A percentile compares a stretch with the other conserved stretches of the same genome.
phyloP scores from a whole-genome alignment of 2,329 filamentous ascomycete genomes.

The Hypoxylon sp. region DNA sequence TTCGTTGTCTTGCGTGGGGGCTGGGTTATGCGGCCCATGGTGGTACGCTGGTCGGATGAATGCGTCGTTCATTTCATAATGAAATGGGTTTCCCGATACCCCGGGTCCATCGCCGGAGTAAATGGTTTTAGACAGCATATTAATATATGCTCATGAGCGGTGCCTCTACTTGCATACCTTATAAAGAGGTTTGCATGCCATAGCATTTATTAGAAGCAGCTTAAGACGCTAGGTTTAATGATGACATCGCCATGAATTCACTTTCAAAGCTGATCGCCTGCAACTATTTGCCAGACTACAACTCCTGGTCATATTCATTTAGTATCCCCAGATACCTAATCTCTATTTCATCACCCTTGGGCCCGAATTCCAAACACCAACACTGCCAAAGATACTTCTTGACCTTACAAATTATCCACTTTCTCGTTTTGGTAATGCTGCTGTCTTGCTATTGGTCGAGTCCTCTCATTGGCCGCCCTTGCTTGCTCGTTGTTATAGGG shows the following conservation, averaged over 20 bases:
- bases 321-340: background rate
- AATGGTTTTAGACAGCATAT: background rate
- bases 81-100: slow-evolving; percentile 2
- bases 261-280: background rate
- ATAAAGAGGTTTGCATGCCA: background rate
- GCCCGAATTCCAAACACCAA: background rate
- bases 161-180: background rate
- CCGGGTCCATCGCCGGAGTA: background rate
- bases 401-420: background rate
- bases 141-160: background rate
- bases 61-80: background rate
- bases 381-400: background rate
- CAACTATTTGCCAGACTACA: background rate
- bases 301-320: background rate
- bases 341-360: background rate
- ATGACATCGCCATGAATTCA: background rate
- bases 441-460: slow-evolving; percentile 14
- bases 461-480: slow-evolving; percentile 1
- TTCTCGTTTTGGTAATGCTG: slow-evolving; percentile 11
- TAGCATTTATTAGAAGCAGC: background rate
- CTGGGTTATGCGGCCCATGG: background rate
- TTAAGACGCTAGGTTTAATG: background rate
- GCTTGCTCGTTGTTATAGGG: background rate
- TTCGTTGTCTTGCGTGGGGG: background rate
- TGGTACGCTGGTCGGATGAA: background rate